phyloP scores from a whole-genome alignment of 768 basidiomycete species.

The Tylopilus sp. region DNA sequence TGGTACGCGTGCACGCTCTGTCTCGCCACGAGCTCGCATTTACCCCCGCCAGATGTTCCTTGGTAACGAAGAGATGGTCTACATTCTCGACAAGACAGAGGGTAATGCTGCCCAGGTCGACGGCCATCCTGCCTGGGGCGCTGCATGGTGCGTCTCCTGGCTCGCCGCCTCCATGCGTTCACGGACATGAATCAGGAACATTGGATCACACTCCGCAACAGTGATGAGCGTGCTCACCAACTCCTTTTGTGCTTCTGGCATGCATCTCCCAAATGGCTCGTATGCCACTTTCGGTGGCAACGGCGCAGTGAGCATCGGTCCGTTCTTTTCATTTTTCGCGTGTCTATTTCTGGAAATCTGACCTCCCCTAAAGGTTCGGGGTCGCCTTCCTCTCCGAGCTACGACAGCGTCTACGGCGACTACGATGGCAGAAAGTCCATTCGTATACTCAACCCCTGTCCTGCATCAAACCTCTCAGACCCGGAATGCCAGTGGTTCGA shows the following conservation, averaged over 20 bases:
- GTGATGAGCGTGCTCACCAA: constrained; percentile 51
- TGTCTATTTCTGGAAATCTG: constrained; percentile 25
- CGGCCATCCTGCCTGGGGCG: constrained; percentile 72
- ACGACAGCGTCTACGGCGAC: constrained; percentile 66
- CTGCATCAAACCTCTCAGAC: constrained; percentile 39
- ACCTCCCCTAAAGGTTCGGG: constrained; percentile 37
- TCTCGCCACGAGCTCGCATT: neutral
- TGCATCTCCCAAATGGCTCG: constrained; percentile 77
- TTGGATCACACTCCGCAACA: constrained; percentile 17
- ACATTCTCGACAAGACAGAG: constrained; percentile 87
- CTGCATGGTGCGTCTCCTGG: constrained; percentile 47
- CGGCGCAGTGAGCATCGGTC: constrained; percentile 54
- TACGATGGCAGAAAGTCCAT: constrained; percentile 80
- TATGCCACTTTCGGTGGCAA: constrained; percentile 76
- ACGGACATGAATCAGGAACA: constrained; percentile 15
- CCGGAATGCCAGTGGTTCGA: constrained; percentile 68
- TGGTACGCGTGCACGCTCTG: constrained; percentile 34
- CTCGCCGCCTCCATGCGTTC: neutral
- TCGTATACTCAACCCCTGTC: constrained; percentile 76
- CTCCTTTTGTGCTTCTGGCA: constrained; percentile 75
- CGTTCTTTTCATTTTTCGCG: neutral
- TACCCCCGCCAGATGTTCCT: constrained; percentile 59
- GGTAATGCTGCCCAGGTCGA: constrained; percentile 62
- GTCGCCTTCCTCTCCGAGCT: constrained; percentile 21
- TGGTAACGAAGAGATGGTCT: constrained; percentile 75